Base-by-base conservation (phyloP, 768 basidiomycete genomes). In the Leccinum truebloodii region DNA sequence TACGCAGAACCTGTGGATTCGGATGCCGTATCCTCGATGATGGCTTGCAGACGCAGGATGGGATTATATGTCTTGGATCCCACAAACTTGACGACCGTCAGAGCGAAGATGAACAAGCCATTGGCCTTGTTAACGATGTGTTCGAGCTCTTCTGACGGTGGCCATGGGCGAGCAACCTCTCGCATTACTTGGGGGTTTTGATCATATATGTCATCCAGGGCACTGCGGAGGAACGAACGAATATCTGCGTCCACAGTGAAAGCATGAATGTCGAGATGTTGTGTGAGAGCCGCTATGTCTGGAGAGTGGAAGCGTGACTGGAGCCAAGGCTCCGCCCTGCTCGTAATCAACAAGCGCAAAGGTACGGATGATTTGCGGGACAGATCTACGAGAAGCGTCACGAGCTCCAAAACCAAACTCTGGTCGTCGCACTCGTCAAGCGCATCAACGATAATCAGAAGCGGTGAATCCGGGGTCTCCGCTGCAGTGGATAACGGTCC, bases 61-160 rank as follows among this genome's bases (percentile, higher is more conserved):
- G 66, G 66, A 52, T 67, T 61, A 50, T 69, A 63, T 5, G 65
- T 55, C 22, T 58, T 52, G 16, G 59, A 61, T 22, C 63, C 69
- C 8, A 73, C 63, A 46, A 68, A 73, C 50, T 68, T 68, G 53
- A 69, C 55, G 6, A 73, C 67, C 1, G 73, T 72, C 24, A 71
- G 35, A 2, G 72, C 65, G 51, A 71, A 71, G 9, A 72, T 68
- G 51, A 74, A 74, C 6, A 72, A 62, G 3, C 71, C 67, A 0
- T 63, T 61, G 0, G 71, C 59, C 32, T 65, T 65, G 4, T 58
- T 30, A 13, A 73, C 64, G 9, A 62, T 61, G 18, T 37, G 52
- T n/a, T 69, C 63, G 12, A 71, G 55, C n/a, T 65, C 66, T 20
- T 63, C 61, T 2, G 58, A 54, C 3, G 67, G 62, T 6, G 71